Base-by-base conservation (phyloP, 129 eudicot species). In the Lactuca saligna region DNA sequence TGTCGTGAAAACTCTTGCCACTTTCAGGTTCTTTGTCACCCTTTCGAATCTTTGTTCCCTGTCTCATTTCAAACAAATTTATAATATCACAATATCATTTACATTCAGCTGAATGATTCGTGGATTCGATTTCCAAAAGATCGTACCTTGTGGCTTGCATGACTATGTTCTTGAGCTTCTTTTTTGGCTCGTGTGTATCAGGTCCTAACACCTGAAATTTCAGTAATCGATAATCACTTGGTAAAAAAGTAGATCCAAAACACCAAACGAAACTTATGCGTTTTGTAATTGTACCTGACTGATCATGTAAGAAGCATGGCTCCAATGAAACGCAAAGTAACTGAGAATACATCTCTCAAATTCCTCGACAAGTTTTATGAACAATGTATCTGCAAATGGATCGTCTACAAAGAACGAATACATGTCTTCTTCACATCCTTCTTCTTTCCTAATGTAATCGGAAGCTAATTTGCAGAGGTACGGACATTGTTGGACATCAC, bases 241-340 rank as follows among this genome's bases (percentile, higher is more conserved):
- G 10, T 15, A 32, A 54, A 54, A 12, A 20, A 25, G 31, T 4
- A 56, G 31, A 56, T 61, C 17, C 33, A 38, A 16, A 5, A 25
- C 5, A 20, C 51, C 20, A 9, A 5, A 60, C 4, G 8, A 11
- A 5, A 17, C 20, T 59, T 3, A 1, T 3, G 13, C 29, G 29
- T 25, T 25, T 25, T 25, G 29, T 25, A 6, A 0, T 17, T 15
- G 15, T 80, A 86, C 99, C 99, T 94, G 99, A 57, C 87, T 82
- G 66, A 94, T 83, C 88, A 88, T 87, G 54, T 54, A 58, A 37
- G 86, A 81, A 59, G 96, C 95, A 66, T 81, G 84, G 61, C 67
- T 82, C 99, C 99, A 94, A 69, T 94, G 99, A 57, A 90, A 94
- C 20, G 99, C 99, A 68, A 85, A 91, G 81, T 91, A 91, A 64